Evolutionary conservation across 306 rosid genomes (phyloP).

Genomic region (Calophaca sinica): DNA sequence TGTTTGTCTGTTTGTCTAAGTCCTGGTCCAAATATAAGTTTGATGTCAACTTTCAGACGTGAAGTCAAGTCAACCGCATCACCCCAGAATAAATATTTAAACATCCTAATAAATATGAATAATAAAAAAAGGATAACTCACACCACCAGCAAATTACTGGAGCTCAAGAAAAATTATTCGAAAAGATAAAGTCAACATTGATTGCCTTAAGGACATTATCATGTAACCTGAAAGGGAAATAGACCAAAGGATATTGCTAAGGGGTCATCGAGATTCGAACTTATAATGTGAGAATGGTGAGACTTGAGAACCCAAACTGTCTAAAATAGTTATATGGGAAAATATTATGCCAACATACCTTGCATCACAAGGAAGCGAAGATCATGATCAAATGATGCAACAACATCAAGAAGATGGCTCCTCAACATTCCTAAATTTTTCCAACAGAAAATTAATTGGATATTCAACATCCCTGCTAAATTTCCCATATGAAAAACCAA

Average conservation of each 20-base stretch:
- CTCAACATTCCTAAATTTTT: conserved; percentile 47
- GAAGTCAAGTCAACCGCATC: conserved; percentile 6
- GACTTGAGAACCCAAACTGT: background rate
- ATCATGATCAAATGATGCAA: conserved; percentile 58
- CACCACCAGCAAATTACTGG: conserved; percentile 4
- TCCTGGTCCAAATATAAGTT: background rate
- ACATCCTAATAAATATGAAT: background rate
- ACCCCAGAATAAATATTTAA: background rate
- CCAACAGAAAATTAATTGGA: conserved; percentile 25
- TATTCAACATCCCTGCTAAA: conserved; percentile 34
- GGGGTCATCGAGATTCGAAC: background rate
- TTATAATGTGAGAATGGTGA: background rate
- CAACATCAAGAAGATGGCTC: conserved; percentile 49
- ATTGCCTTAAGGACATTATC: background rate
- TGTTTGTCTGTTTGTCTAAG: background rate
- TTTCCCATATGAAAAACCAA: background rate
- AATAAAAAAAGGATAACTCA: conserved; percentile 12
- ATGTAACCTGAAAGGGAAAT: background rate
- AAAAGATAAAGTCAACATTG: background rate
- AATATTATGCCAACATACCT: conserved; percentile 58
- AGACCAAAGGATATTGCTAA: background rate
- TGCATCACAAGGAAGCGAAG: conserved; percentile 70
- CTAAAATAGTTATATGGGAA: background rate
- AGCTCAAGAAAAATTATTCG: background rate
- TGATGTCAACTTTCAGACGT: conserved; percentile 7